Conservation (phyloP, 441 rosid genomes). For the Adansonia madagascariensis region DNA sequence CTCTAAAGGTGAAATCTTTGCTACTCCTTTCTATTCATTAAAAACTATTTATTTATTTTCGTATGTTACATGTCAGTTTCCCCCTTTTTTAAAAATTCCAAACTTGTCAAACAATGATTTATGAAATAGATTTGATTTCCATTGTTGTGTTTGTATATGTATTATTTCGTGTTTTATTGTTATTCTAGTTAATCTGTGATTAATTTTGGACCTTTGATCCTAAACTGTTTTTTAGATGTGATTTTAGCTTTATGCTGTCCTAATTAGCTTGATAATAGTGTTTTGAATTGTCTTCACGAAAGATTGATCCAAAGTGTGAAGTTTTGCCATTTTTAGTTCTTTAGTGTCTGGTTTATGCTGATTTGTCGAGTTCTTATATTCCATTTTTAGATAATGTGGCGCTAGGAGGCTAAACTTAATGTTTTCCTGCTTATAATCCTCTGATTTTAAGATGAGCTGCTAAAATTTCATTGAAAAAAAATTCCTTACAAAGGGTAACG, state of each 20-base stretch:
- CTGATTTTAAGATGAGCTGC: too few relatives aligned
- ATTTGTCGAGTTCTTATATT: neutral
- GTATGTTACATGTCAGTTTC: neutral
- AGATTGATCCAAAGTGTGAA: neutral
- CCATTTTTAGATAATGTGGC: neutral
- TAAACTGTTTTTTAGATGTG: neutral
- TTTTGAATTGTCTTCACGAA: neutral
- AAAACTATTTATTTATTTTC: neutral
- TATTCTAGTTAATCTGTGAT: neutral
- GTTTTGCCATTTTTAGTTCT: neutral
- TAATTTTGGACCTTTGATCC: neutral
- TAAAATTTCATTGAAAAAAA: too few relatives aligned
- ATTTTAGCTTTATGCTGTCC: neutral
- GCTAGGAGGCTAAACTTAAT: neutral
- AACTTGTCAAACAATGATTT: slow-evolving; percentile 37
- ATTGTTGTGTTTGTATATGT: neutral
- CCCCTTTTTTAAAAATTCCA: neutral
- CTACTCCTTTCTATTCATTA: neutral
- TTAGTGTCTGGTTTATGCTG: neutral
- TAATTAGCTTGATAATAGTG: neutral
- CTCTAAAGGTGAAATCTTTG: neutral
- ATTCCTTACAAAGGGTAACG: too few relatives aligned
- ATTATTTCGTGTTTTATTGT: neutral
- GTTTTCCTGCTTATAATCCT: neutral
- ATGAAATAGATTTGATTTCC: neutral